Evolutionary conservation across 257 asterid genomes (phyloP).

Genomic region (Solanum rostratum): DNA sequence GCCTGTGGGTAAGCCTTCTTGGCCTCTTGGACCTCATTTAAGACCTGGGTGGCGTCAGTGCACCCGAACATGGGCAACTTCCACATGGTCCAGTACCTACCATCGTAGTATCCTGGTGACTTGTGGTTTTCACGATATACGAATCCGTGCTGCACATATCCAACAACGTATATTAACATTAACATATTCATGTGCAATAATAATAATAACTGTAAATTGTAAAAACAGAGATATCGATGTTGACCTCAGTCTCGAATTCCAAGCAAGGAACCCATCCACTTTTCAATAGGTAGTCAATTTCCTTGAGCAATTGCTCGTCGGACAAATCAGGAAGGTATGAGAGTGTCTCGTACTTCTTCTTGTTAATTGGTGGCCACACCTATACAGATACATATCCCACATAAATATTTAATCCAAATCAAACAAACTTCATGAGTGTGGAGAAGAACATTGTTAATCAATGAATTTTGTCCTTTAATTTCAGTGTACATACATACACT

Average conservation of each 20-base stretch:
- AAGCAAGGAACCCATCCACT: slow-evolving; percentile 34
- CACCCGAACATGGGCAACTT: too few relatives aligned
- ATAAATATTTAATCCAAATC: neutral
- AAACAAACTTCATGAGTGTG: too few relatives aligned
- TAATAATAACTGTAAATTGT: neutral
- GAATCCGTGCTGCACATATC: neutral
- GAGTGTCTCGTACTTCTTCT: slow-evolving; percentile 6
- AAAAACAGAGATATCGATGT: neutral
- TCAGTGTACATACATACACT: too few relatives aligned
- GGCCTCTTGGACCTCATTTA: slow-evolving; percentile 23
- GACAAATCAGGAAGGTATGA: slow-evolving; percentile 34
- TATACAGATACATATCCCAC: neutral
- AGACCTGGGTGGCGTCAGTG: too few relatives aligned
- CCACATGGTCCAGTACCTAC: neutral
- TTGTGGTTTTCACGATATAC: slow-evolving; percentile 15
- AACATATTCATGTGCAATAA: too few relatives aligned
- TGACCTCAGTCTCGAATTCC: slow-evolving; percentile 37
- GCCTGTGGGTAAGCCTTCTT: slow-evolving; percentile 13
- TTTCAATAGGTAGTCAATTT: slow-evolving; percentile 37
- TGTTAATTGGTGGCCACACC: slow-evolving; percentile 39
- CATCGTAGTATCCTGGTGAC: slow-evolving; percentile 45
- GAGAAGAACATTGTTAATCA: neutral
- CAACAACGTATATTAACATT: neutral
- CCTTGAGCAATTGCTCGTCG: slow-evolving; percentile 12
- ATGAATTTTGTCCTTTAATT: neutral